phyloP scores from a whole-genome alignment of 2,329 filamentous ascomycete genomes.

The Verticillium albo-atrum region DNA sequence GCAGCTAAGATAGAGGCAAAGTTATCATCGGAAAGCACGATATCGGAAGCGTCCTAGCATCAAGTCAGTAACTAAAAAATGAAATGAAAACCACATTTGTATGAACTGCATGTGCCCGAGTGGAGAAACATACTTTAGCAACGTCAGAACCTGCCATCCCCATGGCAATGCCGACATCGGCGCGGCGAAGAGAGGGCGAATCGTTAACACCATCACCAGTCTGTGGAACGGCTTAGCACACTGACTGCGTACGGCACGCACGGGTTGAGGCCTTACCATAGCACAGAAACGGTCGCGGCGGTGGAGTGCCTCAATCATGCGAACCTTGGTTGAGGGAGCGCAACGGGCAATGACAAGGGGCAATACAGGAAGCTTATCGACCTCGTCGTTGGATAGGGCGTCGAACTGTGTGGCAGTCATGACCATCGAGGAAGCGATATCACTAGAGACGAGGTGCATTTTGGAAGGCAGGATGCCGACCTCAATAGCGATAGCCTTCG shows the following conservation, averaged over 20 bases:
- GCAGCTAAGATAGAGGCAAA: slow-evolving; percentile 61
- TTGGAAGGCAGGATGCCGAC: slow-evolving; percentile 50
- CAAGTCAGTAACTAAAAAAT: background rate
- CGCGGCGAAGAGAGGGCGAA: slow-evolving; percentile 56
- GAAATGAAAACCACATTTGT: background rate
- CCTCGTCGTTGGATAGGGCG: slow-evolving; percentile 51
- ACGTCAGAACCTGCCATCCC: slow-evolving; percentile 59
- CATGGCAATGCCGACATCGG: slow-evolving; percentile 65
- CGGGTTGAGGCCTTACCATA: slow-evolving; percentile 28
- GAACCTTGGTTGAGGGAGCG: slow-evolving; percentile 61
- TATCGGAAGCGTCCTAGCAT: slow-evolving; percentile 49
- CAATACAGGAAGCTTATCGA: slow-evolving; percentile 53
- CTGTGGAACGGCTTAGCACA: slow-evolving; percentile 15
- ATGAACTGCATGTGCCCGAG: background rate
- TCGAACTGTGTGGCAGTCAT: slow-evolving; percentile 59
- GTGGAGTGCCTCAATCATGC: slow-evolving; percentile 60
- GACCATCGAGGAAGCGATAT: slow-evolving; percentile 49
- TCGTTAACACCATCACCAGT: slow-evolving; percentile 65
- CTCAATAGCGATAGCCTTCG: slow-evolving; percentile 52
- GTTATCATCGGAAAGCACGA: slow-evolving; percentile 63
- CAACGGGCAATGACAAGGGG: slow-evolving; percentile 61
- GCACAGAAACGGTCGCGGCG: slow-evolving; percentile 55
- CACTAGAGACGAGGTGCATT: slow-evolving; percentile 38
- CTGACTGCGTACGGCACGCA: background rate
- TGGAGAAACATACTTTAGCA: slow-evolving; percentile 32